phyloP scores from a whole-genome alignment of 768 basidiomycete genomes.

The Brasilioporus rufonigricans region DNA sequence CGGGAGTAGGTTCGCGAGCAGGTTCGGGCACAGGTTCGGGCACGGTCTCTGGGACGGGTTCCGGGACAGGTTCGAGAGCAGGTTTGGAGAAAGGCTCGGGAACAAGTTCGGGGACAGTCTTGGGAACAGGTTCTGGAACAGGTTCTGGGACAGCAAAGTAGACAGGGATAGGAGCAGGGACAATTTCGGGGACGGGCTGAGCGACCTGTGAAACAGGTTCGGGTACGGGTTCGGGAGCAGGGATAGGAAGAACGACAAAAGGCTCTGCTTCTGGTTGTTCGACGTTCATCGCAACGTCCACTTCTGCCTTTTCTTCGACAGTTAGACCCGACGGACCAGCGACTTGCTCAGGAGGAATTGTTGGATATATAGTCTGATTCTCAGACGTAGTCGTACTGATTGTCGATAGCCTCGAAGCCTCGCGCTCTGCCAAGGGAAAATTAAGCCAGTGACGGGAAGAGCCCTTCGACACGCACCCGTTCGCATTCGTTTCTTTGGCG shows the following conservation, averaged over 20 bases:
- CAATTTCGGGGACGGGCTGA: not conserved
- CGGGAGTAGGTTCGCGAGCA: not conserved
- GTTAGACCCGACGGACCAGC: constrained; percentile 24
- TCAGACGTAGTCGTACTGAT: constrained; percentile 48
- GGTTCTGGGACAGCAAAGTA: not conserved
- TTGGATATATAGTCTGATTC: constrained; percentile 36
- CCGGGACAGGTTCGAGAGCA: not conserved
- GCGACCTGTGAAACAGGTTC: not conserved
- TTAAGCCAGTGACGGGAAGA: not conserved
- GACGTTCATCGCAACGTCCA: constrained; percentile 16
- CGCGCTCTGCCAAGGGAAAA: constrained; percentile 28
- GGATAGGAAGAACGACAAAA: not conserved
- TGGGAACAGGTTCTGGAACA: not conserved
- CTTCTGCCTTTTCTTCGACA: constrained; percentile 16
- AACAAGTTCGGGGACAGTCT: not conserved
- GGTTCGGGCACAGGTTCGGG: not conserved
- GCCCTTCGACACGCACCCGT: constrained; percentile 33
- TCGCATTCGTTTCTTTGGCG: constrained; percentile 55
- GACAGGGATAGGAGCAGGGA: not conserved
- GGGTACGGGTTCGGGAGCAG: not conserved
- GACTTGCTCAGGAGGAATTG: constrained; percentile 26
- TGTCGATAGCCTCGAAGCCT: constrained; percentile 43
- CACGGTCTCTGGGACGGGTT: not conserved
- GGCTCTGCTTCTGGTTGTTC: constrained; percentile 10
- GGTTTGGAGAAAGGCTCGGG: not conserved